These are phyloP conservation scores for Bruguiera parviflora DNA, from an alignment of 345 rosid genomes.

Conservation along the genomic window DNA sequence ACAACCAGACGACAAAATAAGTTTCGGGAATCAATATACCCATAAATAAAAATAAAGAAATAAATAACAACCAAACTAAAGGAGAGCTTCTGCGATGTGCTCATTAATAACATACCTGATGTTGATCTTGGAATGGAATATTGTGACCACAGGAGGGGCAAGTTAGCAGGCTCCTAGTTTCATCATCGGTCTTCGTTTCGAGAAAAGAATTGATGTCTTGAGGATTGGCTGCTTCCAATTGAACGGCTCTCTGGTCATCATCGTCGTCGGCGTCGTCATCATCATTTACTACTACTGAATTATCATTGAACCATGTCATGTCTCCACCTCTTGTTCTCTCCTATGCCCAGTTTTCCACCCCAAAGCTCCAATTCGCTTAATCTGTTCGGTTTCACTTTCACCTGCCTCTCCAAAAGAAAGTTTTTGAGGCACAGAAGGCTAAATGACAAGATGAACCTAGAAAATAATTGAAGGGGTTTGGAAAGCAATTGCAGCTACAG, in stretches of 20 bases:
- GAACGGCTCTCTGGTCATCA: constrained; percentile 16
- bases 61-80: not conserved
- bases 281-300: constrained; percentile 36
- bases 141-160: constrained; percentile 85
- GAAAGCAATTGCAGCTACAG: not conserved
- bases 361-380: too few relatives aligned
- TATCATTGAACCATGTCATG: constrained; percentile 65
- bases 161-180: constrained; percentile 6
- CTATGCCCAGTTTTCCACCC: constrained; percentile 18
- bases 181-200: constrained; percentile 6
- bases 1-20: not conserved
- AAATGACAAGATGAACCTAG: not conserved
- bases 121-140: constrained; percentile 35
- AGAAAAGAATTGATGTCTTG: constrained; percentile 7
- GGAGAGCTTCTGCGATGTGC: too few relatives aligned
- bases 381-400: constrained; percentile 14
- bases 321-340: constrained; percentile 24
- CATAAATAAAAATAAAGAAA: not conserved
- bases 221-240: constrained; percentile 17
- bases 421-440: constrained; percentile 6
- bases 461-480: not conserved
- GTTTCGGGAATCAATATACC: not conserved
- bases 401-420: not conserved
- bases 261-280: constrained; percentile 20
- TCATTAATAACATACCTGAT: constrained; percentile 44